These are phyloP conservation scores for Tricholoma bakamatsutake DNA, from an alignment of 768 basidiomycete genomes.

Conservation along the genomic window DNA sequence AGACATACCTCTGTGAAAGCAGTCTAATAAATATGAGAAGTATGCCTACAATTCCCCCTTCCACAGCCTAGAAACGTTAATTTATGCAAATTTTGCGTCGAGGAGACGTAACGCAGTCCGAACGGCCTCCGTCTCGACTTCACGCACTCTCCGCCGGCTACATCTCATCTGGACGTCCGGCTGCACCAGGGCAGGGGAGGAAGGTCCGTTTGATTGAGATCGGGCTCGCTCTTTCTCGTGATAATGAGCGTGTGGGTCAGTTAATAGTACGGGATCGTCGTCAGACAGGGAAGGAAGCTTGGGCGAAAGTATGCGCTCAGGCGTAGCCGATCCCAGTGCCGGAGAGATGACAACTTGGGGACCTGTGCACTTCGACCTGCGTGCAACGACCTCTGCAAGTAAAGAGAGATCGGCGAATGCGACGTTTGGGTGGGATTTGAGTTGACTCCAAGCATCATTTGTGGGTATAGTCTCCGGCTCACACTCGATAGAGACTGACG, in stretches of 20 bases:
- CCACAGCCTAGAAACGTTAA: conserved; percentile 3
- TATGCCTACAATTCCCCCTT: neutral
- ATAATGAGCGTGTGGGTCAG: conserved; percentile 50
- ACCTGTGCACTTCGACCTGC: conserved; percentile 71
- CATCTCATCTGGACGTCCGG: conserved; percentile 59
- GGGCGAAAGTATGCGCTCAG: conserved; percentile 40
- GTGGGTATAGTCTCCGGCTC: conserved; percentile 61
- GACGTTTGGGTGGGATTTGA: conserved; percentile 87
- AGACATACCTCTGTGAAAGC: neutral
- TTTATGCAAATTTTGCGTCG: conserved; percentile 56
- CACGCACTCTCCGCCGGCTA: conserved; percentile 54
- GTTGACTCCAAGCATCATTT: conserved; percentile 75
- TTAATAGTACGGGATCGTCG: conserved; percentile 35
- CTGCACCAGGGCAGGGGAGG: conserved; percentile 51
- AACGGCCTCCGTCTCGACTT: conserved; percentile 70
- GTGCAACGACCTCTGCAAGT: conserved; percentile 85
- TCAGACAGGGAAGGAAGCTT: conserved; percentile 7
- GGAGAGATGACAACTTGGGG: conserved; percentile 58
- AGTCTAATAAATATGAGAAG: neutral
- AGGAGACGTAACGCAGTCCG: conserved; percentile 70
- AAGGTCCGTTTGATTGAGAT: conserved; percentile 15
- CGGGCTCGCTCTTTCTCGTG: conserved; percentile 34
- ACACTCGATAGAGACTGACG: conserved; percentile 11
- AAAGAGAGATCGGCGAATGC: conserved; percentile 78
- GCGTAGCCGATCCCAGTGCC: conserved; percentile 41